These are phyloP conservation scores for Adansonia rubrostipa DNA, from an alignment of 441 rosid genomes.

Conservation along the genomic window DNA sequence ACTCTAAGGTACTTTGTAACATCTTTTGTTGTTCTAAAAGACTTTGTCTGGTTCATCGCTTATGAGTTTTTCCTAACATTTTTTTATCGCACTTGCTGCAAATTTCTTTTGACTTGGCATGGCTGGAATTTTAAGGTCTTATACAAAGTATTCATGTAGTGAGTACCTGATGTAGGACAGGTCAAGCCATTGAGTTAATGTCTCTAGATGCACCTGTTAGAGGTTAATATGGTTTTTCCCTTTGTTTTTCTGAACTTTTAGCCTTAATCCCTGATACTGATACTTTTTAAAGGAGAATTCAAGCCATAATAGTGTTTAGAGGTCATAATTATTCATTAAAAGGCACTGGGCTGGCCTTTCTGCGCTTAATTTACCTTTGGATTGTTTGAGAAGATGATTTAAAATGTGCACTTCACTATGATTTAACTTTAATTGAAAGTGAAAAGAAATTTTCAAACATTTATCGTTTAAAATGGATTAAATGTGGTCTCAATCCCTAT, in stretches of 20 bases:
- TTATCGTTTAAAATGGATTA: neutral
- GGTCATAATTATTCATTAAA: constrained; percentile 1
- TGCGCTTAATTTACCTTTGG: neutral
- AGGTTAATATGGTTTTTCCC: neutral
- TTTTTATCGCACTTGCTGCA: neutral
- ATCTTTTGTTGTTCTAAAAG: neutral
- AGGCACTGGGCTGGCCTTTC: neutral
- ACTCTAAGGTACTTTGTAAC: constrained; percentile 26
- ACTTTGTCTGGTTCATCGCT: neutral
- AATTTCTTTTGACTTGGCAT: neutral
- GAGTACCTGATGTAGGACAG: neutral
- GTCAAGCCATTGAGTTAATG: neutral
- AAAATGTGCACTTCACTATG: neutral
- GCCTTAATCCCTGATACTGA: neutral
- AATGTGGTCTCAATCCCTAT: neutral
- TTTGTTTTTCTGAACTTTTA: neutral
- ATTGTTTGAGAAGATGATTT: neutral
- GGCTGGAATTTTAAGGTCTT: too few species aligned
- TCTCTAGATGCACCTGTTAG: neutral
- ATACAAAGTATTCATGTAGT: neutral
- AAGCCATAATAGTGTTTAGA: neutral
- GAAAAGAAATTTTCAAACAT: neutral
- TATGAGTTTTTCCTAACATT: neutral
- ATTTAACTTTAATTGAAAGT: neutral
- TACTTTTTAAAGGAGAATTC: neutral